Conservation (phyloP, 345 rosid genomes). For the Moricandia moricandioides region DNA sequence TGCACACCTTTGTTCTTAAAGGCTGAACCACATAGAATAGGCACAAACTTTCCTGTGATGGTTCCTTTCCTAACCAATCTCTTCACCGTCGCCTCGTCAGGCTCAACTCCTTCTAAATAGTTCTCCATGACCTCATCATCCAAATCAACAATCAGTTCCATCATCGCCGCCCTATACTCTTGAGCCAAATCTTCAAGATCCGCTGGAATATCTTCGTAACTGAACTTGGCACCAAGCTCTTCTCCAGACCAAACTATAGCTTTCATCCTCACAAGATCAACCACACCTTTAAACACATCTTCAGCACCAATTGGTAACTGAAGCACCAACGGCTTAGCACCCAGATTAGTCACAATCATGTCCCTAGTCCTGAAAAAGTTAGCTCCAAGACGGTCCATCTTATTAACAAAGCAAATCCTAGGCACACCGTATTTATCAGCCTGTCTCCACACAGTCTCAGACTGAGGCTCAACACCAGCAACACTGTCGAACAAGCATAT, state of each 20-base stretch:
- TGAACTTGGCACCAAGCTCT: conserved; percentile 94
- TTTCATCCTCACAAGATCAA: conserved; percentile 88
- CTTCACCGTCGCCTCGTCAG: conserved; percentile 82
- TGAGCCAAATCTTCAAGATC: conserved; percentile 77
- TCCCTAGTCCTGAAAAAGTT: conserved; percentile 92
- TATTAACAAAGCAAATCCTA: conserved; percentile 90
- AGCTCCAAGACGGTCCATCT: conserved; percentile 98
- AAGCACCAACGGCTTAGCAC: conserved; percentile 89
- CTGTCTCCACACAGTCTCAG: conserved; percentile 99
- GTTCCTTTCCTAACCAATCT: conserved; percentile 78
- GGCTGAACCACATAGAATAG: conserved; percentile 89
- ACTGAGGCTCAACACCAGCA: conserved; percentile 99
- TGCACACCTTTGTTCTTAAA: conserved; percentile 95
- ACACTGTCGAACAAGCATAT: conserved; percentile 97
- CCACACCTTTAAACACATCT: conserved; percentile 69
- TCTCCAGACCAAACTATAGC: conserved; percentile 93
- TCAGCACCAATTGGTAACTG: conserved; percentile 90
- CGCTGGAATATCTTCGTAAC: conserved; percentile 67
- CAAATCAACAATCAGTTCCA: conserved; percentile 69
- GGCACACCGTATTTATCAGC: conserved; percentile 99
- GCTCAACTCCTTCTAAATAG: conserved; percentile 90
- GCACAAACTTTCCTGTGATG: conserved; percentile 67
- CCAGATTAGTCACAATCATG: conserved; percentile 90
- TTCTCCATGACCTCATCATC: conserved; percentile 93
- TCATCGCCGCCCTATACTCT: conserved; percentile 65